phyloP scores from a whole-genome alignment of 331 rosid genomes.

The Malus hybrid region DNA sequence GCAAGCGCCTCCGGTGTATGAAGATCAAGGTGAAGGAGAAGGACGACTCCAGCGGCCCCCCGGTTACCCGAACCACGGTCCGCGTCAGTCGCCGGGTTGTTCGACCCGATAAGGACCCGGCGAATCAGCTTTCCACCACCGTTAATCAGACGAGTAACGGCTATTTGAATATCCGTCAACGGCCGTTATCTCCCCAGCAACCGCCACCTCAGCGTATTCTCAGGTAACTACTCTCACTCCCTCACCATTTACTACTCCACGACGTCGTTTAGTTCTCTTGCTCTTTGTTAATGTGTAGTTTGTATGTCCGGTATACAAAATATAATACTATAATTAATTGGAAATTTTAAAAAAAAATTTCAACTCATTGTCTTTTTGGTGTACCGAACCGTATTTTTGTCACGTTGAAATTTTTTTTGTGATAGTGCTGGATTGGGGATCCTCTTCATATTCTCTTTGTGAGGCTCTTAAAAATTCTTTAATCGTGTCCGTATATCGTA shows the following conservation, averaged over 20 bases:
- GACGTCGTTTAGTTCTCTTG: background rate
- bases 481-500: too few relatives aligned
- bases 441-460: accelerated
- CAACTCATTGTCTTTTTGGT: too few relatives aligned
- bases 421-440: too few relatives aligned
- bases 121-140: slow-evolving; percentile 26
- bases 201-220: slow-evolving; percentile 45
- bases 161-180: slow-evolving; percentile 73
- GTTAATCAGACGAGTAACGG: slow-evolving; percentile 23
- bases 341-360: too few relatives aligned
- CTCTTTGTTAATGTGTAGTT: background rate
- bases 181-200: slow-evolving; percentile 60
- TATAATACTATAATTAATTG: too few relatives aligned
- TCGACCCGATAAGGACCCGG: slow-evolving; percentile 53
- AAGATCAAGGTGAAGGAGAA: slow-evolving; percentile 74
- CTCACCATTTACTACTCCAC: background rate
- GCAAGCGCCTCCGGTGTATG: slow-evolving; percentile 85
- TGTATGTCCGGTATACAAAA: accelerated
- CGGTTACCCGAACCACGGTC: slow-evolving; percentile 62
- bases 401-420: accelerated
- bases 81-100: slow-evolving; percentile 75
- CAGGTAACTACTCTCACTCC: slow-evolving; percentile 17
- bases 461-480: too few relatives aligned
- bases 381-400: accelerated
- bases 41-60: slow-evolving; percentile 37